Evolutionary conservation across 2,329 filamentous ascomycete genomes (phyloP).

Genomic region (Blastomyces silverae): DNA sequence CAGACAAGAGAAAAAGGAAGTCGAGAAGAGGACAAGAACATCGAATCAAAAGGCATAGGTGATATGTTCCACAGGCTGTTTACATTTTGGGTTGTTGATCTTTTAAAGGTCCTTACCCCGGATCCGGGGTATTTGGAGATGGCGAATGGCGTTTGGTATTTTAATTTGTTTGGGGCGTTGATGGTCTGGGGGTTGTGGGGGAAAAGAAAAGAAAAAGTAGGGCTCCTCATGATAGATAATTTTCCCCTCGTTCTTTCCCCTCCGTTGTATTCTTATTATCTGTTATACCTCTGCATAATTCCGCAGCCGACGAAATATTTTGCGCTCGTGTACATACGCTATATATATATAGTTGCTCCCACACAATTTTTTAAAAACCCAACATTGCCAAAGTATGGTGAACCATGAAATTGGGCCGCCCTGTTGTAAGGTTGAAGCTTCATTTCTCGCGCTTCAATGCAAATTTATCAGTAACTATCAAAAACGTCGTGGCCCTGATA

Average conservation of each 20-base stretch:
- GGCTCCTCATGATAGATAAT: slow-evolving; percentile 9
- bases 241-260: neutral
- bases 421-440: neutral
- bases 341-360: neutral
- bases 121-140: slow-evolving; percentile 8
- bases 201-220: neutral
- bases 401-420: neutral
- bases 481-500: neutral
- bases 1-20: slow-evolving; percentile 45
- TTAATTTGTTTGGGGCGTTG: slow-evolving; percentile 2
- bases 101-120: neutral
- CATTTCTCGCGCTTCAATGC: neutral
- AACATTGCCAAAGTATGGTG: neutral
- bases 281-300: neutral
- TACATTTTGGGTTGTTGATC: slow-evolving; percentile 9
- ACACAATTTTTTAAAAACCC: neutral
- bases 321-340: neutral
- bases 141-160: slow-evolving; percentile 9
- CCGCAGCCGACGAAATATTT: neutral
- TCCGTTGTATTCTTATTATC: slow-evolving; percentile 6
- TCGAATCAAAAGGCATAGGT: slow-evolving; percentile 32
- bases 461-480: neutral
- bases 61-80: slow-evolving; percentile 14
- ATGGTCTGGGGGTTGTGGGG: neutral
- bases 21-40: slow-evolving; percentile 45